Conservation (phyloP, 2,329 filamentous ascomycete genomes). For the Hymenoscyphus occultus region DNA sequence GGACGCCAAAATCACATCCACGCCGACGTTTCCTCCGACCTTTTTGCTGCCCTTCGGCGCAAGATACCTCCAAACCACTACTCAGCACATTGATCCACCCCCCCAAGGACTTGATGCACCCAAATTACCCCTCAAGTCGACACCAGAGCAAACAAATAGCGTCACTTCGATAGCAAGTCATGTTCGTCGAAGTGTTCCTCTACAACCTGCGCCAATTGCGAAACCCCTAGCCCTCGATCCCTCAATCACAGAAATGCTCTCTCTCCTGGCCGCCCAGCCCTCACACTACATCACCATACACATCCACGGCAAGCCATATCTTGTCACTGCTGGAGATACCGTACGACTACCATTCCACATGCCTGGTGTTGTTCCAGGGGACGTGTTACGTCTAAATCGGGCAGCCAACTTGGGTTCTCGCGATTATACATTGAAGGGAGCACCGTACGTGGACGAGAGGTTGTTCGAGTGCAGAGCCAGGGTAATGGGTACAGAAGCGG, state of each 20-base stretch:
- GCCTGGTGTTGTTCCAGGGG: constrained; percentile 73
- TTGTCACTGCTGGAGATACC: constrained; percentile 72
- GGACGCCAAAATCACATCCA: constrained; percentile 50
- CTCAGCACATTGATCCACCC: constrained; percentile 46
- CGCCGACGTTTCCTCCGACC: constrained; percentile 44
- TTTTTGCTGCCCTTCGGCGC: constrained; percentile 48
- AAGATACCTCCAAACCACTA: constrained; percentile 48
- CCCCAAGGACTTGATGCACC: constrained; percentile 23
- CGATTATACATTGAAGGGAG: constrained; percentile 84
- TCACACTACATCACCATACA: constrained; percentile 76
- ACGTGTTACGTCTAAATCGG: constrained; percentile 83
- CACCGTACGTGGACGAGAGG: constrained; percentile 77
- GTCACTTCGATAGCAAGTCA: not conserved
- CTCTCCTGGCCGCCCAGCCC: constrained; percentile 69
- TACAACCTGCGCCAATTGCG: constrained; percentile 23
- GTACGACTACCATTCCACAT: constrained; percentile 78
- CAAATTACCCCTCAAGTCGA: constrained; percentile 16
- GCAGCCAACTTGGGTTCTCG: constrained; percentile 79
- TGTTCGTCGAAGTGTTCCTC: constrained; percentile 26
- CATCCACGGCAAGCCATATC: constrained; percentile 76
- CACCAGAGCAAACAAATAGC: constrained; percentile 13
- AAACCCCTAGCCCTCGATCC: constrained; percentile 44
- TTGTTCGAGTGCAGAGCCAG: constrained; percentile 82
- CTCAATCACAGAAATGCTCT: constrained; percentile 61
- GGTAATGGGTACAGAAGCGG: constrained; percentile 79